Percentiles rank a stretch among this genome's conserved stretches.
Conservation (phyloP, 495 filamentous ascomycete genomes). For the Penicillium cosmopolitanum region DNA sequence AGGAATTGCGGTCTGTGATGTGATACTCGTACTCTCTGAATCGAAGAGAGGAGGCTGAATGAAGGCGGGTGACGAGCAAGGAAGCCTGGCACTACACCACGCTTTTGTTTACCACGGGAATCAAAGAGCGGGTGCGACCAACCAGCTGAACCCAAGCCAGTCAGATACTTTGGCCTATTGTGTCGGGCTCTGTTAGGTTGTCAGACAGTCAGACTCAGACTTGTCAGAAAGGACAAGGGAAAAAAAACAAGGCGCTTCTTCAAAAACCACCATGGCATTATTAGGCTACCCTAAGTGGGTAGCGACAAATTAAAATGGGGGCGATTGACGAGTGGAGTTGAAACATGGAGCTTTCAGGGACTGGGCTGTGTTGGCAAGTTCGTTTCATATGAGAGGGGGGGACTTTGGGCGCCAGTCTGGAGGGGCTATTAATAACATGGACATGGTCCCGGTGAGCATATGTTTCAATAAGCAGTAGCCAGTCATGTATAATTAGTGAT, state of each 20-base stretch:
- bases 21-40: neutral
- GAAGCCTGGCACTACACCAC: neutral
- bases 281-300: conserved; percentile 15
- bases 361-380: conserved; percentile 14
- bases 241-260: conserved; percentile 10
- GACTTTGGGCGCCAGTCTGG: conserved; percentile 2
- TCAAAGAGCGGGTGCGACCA: conserved; percentile 9
- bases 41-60: conserved; percentile 3
- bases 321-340: conserved; percentile 25
- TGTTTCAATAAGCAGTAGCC: neutral
- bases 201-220: neutral
- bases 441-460: neutral
- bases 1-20: conserved; percentile 1
- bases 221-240: conserved; percentile 2
- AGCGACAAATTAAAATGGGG: conserved; percentile 28
- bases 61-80: neutral
- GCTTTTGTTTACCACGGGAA: conserved; percentile 14
- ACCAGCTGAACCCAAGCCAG: neutral
- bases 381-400: conserved; percentile 13
- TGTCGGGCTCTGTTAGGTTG: neutral
- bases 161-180: neutral
- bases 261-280: conserved; percentile 18
- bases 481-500: neutral
- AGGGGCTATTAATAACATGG: conserved; percentile 4
- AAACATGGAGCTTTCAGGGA: conserved; percentile 14